Evolutionary conservation across 2,329 filamentous ascomycete species (phyloP).

Genomic region (Sclerotiophoma versabilis): DNA sequence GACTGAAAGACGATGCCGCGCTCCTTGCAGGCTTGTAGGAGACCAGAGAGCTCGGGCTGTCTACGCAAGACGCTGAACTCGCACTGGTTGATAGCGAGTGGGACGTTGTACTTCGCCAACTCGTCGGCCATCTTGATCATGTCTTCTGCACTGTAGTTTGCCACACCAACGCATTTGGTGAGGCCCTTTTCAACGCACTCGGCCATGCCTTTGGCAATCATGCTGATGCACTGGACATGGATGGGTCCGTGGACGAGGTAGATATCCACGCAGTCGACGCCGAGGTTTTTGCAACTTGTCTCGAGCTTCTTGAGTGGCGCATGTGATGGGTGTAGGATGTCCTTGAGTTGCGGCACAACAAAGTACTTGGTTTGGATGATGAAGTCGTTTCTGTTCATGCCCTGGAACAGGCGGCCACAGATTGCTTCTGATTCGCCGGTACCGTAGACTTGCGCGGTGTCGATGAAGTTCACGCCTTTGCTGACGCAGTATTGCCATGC

Average conservation of each 20-base stretch:
- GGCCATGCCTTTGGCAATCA: conserved; percentile 52
- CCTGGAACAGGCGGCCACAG: conserved; percentile 50
- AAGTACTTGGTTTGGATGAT: conserved; percentile 53
- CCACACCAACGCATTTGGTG: conserved; percentile 53
- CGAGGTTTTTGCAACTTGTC: conserved; percentile 49
- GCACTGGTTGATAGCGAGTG: conserved; percentile 55
- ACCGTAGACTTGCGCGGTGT: conserved; percentile 55
- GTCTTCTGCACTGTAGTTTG: conserved; percentile 49
- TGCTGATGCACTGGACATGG: conserved; percentile 50
- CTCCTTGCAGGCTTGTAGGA: conserved; percentile 46
- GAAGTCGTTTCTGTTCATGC: conserved; percentile 42
- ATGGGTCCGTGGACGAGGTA: conserved; percentile 56
- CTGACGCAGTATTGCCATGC: conserved; percentile 51
- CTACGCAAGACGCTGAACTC: conserved; percentile 55
- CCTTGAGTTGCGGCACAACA: conserved; percentile 45
- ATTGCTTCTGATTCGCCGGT: conserved; percentile 53
- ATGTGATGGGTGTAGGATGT: conserved; percentile 41
- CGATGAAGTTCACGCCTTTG: conserved; percentile 52
- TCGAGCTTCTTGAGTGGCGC: conserved; percentile 49
- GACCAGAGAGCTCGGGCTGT: conserved; percentile 50
- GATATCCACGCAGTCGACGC: conserved; percentile 53
- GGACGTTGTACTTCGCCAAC: conserved; percentile 27
- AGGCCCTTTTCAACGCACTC: conserved; percentile 54
- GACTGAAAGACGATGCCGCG: conserved; percentile 54
- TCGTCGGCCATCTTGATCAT: conserved; percentile 20